These are phyloP conservation scores for Parastagonospora nodorum DNA, from an alignment of 2,329 filamentous ascomycete species.

Conservation along the genomic window DNA sequence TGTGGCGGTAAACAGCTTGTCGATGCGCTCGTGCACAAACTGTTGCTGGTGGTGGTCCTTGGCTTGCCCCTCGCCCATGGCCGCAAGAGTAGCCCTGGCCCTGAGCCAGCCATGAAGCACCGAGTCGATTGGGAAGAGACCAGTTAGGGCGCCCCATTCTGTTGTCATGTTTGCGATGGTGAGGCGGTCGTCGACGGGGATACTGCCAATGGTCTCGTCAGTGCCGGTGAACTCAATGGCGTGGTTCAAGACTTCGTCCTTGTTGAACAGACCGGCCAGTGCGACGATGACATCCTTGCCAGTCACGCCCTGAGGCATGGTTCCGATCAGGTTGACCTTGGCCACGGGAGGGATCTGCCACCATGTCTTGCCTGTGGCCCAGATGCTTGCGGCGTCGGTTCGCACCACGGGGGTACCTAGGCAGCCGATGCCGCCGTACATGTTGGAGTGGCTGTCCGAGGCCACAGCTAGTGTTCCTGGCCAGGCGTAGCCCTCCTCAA, in stretches of 20 bases:
- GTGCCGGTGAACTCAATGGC: constrained; percentile 85
- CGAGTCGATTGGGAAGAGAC: constrained; percentile 80
- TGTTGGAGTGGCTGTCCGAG: constrained; percentile 77
- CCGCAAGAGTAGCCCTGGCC: constrained; percentile 73
- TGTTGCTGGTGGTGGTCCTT: constrained; percentile 58
- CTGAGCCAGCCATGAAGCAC: constrained; percentile 75
- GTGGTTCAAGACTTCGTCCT: constrained; percentile 89
- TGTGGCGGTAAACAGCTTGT: constrained; percentile 65
- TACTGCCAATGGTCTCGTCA: constrained; percentile 73
- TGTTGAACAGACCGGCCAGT: constrained; percentile 83
- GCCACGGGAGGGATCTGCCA: constrained; percentile 87
- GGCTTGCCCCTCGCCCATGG: constrained; percentile 60
- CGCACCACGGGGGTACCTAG: constrained; percentile 82
- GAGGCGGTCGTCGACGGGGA: constrained; percentile 74
- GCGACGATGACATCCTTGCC: constrained; percentile 95
- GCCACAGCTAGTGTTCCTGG: constrained; percentile 83
- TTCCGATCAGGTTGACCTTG: constrained; percentile 76
- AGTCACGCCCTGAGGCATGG: constrained; percentile 77
- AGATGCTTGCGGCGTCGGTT: constrained; percentile 85
- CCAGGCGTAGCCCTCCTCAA: constrained; percentile 85
- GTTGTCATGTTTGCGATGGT: constrained; percentile 82
- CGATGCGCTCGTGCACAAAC: constrained; percentile 74
- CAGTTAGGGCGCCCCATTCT: constrained; percentile 77
- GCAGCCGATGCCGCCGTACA: constrained; percentile 80
- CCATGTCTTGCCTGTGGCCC: constrained; percentile 83